These are phyloP conservation scores for Prunus dulcis DNA, from an alignment of 306 rosid genomes.

Conservation along the genomic window DNA sequence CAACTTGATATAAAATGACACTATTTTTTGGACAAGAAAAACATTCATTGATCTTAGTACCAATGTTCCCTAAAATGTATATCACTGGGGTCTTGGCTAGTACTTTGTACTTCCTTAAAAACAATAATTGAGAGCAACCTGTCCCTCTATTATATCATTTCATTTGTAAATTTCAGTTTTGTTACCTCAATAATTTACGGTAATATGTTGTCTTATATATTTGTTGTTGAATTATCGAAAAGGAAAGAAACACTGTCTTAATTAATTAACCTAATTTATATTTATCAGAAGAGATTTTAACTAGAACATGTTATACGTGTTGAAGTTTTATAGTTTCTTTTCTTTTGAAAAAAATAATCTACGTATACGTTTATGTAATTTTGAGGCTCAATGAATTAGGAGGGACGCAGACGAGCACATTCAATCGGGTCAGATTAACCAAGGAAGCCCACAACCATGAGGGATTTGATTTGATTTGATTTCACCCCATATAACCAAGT, in stretches of 20 bases:
- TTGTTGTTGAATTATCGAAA: too few species aligned
- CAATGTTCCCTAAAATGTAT: not conserved
- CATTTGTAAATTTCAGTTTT: too few species aligned
- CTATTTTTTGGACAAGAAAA: not conserved
- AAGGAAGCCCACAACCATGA: not conserved
- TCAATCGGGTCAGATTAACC: not conserved
- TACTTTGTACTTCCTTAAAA: not conserved
- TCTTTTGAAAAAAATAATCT: too few species aligned
- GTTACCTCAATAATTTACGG: too few species aligned
- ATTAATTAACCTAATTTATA: too few species aligned
- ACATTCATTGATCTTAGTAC: not conserved
- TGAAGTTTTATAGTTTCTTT: too few species aligned
- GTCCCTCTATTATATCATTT: not conserved
- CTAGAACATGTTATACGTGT: too few species aligned
- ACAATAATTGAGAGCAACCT: not conserved
- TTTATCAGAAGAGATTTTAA: too few species aligned
- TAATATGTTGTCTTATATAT: too few species aligned
- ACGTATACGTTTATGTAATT: too few species aligned
- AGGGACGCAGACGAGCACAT: not conserved
- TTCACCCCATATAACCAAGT: not conserved
- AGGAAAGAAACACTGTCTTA: too few species aligned
- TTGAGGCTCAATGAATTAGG: too few species aligned
- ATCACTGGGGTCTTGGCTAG: not conserved
- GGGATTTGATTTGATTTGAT: slow-evolving; percentile 2
- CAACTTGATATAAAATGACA: not conserved